A percentile compares a stretch with the other conserved stretches of the same genome.
phyloP scores from a whole-genome alignment of 2,329 filamentous ascomycete species.

The Aspergillus phoenicis region DNA sequence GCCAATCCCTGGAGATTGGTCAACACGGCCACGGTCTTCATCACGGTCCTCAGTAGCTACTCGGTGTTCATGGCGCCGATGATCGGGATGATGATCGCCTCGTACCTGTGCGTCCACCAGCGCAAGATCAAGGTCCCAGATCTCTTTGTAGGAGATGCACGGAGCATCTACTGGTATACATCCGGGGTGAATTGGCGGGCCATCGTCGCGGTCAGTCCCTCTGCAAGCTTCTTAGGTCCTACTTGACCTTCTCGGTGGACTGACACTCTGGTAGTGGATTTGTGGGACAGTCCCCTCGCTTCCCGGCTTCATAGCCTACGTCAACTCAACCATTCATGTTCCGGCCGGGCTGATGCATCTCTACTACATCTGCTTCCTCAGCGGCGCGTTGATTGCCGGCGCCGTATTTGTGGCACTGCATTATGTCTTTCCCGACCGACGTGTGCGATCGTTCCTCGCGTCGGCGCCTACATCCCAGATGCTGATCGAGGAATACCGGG shows the following conservation, averaged over 20 bases:
- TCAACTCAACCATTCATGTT: background rate
- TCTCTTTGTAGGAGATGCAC: constrained; percentile 37
- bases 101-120: constrained; percentile 49
- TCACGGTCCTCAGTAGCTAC: constrained; percentile 30
- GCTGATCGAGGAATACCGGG: background rate
- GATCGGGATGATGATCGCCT: constrained; percentile 48
- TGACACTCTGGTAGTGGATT: background rate
- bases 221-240: background rate
- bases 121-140: constrained; percentile 45
- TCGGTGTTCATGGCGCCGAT: constrained; percentile 53
- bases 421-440: background rate
- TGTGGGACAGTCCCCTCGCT: background rate
- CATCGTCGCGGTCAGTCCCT: constrained; percentile 11
- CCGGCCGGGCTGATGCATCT: background rate
- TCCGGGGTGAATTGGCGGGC: constrained; percentile 30
- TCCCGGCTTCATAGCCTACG: background rate
- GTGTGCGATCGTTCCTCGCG: background rate
- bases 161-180: constrained; percentile 30
- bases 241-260: background rate
- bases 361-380: background rate
- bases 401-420: background rate
- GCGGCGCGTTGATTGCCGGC: background rate
- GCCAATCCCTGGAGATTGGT: constrained; percentile 30
- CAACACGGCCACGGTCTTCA: constrained; percentile 27
- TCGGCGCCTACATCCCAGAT: background rate